A percentile compares a stretch with the other conserved stretches of the same genome.
Evolutionary conservation across 129 eudicot species (phyloP).

Genomic region (Chrysanthemum seticuspe): DNA sequence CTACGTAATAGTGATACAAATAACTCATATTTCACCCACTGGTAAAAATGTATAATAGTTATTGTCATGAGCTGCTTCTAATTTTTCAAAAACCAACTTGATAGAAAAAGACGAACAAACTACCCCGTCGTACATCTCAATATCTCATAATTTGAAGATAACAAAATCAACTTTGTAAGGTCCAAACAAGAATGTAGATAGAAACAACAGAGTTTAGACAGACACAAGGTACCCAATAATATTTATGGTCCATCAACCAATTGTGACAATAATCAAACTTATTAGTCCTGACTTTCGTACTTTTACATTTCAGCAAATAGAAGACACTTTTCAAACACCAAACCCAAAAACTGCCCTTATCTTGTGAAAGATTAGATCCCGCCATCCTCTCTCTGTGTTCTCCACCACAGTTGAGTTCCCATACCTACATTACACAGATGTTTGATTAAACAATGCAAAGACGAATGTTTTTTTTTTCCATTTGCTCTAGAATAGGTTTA

Average conservation of each 20-base stretch:
- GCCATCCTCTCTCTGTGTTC: constrained; percentile 97
- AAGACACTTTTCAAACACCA: constrained; percentile 48
- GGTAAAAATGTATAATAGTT: no score
- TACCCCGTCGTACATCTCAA: neutral
- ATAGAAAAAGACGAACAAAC: neutral
- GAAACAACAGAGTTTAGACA: constrained; percentile 7
- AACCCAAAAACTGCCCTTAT: constrained; percentile 91
- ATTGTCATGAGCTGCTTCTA: no score
- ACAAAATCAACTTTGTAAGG: constrained; percentile 4
- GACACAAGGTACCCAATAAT: constrained; percentile 25
- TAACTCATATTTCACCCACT: no score
- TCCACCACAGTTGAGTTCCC: constrained; percentile 94
- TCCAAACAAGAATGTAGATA: constrained; percentile 10
- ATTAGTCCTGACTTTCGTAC: constrained; percentile 20
- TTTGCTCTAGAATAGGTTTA: no score
- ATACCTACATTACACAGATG: constrained; percentile 46
- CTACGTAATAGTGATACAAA: no score
- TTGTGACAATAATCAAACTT: constrained; percentile 14
- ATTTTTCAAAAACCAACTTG: no score
- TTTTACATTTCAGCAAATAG: constrained; percentile 27
- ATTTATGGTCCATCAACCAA: constrained; percentile 14
- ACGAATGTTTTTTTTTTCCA: no score
- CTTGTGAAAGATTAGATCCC: constrained; percentile 83
- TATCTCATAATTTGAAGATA: neutral
- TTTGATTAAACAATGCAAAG: no score